Conservation (phyloP, 352 stramenopile genomes). For the Pythium grandisporangium region DNA sequence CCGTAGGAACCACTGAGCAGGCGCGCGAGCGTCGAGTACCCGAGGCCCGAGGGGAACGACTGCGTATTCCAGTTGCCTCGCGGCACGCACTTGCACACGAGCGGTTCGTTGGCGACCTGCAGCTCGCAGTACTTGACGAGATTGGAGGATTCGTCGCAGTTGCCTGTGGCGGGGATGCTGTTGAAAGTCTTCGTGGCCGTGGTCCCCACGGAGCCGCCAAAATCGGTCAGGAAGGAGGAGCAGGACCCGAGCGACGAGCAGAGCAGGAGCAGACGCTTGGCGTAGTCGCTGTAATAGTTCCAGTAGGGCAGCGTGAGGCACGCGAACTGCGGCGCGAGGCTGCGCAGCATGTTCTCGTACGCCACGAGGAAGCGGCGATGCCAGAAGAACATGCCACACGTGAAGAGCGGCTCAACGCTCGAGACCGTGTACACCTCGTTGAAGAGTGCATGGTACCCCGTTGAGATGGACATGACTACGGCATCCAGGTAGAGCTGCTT, state of each 20-base stretch:
- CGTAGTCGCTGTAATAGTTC: slow-evolving; percentile 68
- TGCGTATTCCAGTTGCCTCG: slow-evolving; percentile 32
- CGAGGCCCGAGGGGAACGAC: slow-evolving; percentile 43
- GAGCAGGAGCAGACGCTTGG: slow-evolving; percentile 16
- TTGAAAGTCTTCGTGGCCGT: slow-evolving; percentile 12
- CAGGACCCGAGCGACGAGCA: slow-evolving; percentile 44
- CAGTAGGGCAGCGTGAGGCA: slow-evolving; percentile 75
- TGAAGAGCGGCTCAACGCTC: slow-evolving; percentile 26
- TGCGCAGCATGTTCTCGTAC: slow-evolving; percentile 74
- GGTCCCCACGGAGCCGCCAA: slow-evolving; percentile 33
- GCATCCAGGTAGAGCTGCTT: slow-evolving; percentile 60
- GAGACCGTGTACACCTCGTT: slow-evolving; percentile 39
- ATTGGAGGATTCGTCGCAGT: slow-evolving; percentile 10
- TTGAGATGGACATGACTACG: slow-evolving; percentile 38
- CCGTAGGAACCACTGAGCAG: slow-evolving; percentile 36
- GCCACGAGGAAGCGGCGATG: slow-evolving; percentile 57
- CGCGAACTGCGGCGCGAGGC: slow-evolving; percentile 37
- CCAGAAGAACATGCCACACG: slow-evolving; percentile 57
- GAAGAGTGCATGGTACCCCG: slow-evolving; percentile 45
- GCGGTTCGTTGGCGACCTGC: slow-evolving; percentile 16
- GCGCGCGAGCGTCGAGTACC: slow-evolving; percentile 32
- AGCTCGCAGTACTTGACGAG: slow-evolving; percentile 42
- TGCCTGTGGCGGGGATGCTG: slow-evolving; percentile 8
- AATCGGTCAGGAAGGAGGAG: slow-evolving; percentile 47
- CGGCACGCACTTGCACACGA: slow-evolving; percentile 41